phyloP scores from a whole-genome alignment of 129 eudicot genomes.

The Cynara cardunculus region DNA sequence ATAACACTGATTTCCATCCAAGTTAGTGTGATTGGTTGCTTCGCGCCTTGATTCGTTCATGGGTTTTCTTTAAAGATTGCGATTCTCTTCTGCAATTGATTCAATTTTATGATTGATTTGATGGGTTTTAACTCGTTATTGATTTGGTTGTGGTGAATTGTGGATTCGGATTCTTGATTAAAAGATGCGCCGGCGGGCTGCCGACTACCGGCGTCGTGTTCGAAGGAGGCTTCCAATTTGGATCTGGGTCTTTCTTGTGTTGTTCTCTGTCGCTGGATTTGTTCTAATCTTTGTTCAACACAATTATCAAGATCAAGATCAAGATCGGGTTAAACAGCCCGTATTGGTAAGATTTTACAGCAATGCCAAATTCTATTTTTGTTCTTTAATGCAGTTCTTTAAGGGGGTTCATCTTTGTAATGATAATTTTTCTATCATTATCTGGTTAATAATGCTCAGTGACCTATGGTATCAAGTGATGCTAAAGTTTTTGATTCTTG shows the following conservation, averaged over 20 bases:
- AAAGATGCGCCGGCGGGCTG: constrained; percentile 89
- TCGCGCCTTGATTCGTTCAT: neutral
- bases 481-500: neutral
- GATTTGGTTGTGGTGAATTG: constrained; percentile 7
- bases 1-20: neutral
- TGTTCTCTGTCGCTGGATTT: constrained; percentile 59
- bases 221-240: constrained; percentile 63
- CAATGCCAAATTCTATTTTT: neutral
- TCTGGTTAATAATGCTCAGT: neutral
- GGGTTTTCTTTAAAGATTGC: constrained; percentile 9
- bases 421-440: neutral
- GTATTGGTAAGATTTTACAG: constrained; percentile 35
- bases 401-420: neutral
- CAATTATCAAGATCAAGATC: constrained; percentile 50
- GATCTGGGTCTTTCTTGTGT: constrained; percentile 76
- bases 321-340: constrained; percentile 54
- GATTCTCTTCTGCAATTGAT: neutral
- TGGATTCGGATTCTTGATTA: constrained; percentile 12
- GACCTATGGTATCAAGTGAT: neutral
- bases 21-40: neutral
- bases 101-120: neutral
- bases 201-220: constrained; percentile 95
- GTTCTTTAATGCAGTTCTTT: neutral
- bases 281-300: constrained; percentile 63
- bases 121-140: neutral